phyloP scores from a whole-genome alignment of 2,329 filamentous ascomycete species.

The Triangularia verruculosa region DNA sequence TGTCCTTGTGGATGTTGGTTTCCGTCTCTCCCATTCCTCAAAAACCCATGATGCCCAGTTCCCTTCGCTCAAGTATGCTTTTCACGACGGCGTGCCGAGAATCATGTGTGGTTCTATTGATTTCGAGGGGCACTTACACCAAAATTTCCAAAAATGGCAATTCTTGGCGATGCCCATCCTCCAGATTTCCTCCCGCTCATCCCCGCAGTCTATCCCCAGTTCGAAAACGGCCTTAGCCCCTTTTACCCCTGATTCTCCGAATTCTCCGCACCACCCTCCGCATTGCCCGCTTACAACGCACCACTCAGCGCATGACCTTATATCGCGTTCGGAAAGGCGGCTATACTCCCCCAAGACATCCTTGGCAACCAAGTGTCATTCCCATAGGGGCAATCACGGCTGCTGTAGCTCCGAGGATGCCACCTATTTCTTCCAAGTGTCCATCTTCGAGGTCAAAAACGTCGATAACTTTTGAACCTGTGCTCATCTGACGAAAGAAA shows the following conservation, averaged over 20 bases:
- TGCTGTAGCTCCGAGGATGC: slow-evolving; percentile 31
- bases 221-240: not conserved
- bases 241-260: not conserved
- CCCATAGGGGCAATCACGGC: slow-evolving; percentile 27
- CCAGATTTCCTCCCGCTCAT: not conserved
- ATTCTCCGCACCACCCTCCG: slow-evolving; percentile 5
- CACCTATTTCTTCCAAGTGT: slow-evolving; percentile 22
- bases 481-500: not conserved
- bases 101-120: no score
- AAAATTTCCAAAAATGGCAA: not conserved
- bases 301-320: slow-evolving; percentile 8
- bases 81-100: no score
- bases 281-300: slow-evolving; percentile 15
- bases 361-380: slow-evolving; percentile 21
- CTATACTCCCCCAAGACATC: slow-evolving; percentile 15
- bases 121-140: not conserved
- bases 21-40: not conserved
- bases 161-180: not conserved
- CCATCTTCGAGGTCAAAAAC: not conserved
- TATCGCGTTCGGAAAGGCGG: slow-evolving; percentile 19
- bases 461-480: not conserved
- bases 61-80: no score
- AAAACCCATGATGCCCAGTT: not conserved
- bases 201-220: not conserved
- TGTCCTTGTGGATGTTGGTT: not conserved